Conservation (phyloP, 1,139 yeast genomes). For the Kodamaea fungicola region DNA sequence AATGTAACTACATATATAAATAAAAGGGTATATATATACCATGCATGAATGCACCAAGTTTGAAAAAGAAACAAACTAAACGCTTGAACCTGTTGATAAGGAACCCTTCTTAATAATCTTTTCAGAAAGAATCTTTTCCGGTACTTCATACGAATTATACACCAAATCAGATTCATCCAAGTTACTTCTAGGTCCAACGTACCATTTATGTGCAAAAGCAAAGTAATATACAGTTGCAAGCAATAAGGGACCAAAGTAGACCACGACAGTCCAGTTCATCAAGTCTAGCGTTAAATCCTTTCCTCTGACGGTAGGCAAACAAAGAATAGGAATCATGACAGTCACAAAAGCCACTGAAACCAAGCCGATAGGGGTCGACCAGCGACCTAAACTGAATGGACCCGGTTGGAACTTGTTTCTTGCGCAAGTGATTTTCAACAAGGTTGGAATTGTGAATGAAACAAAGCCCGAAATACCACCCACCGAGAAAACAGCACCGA, state of each 20-base stretch:
- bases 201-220: slow-evolving; percentile 60
- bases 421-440: slow-evolving; percentile 57
- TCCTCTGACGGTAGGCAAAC: slow-evolving; percentile 59
- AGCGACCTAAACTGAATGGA: slow-evolving; percentile 65
- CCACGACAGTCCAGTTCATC: slow-evolving; percentile 74
- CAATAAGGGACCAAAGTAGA: slow-evolving; percentile 63
- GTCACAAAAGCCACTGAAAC: slow-evolving; percentile 46
- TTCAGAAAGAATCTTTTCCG: neutral
- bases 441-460: slow-evolving; percentile 66
- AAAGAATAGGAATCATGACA: slow-evolving; percentile 63
- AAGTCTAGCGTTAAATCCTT: slow-evolving; percentile 39
- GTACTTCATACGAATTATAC: slow-evolving; percentile 4
- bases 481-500: slow-evolving; percentile 73
- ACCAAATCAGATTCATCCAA: slow-evolving; percentile 32
- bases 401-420: slow-evolving; percentile 57
- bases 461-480: slow-evolving; percentile 74
- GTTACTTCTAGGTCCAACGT: slow-evolving; percentile 66
- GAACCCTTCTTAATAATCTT: neutral
- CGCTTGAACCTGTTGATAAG: neutral
- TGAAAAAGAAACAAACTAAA: neutral
- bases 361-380: slow-evolving; percentile 46
- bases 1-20: neutral
- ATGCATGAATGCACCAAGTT: neutral
- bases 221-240: slow-evolving; percentile 51
- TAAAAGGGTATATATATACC: neutral